phyloP scores from a whole-genome alignment of 2,329 filamentous ascomycete species.

The Trichoderma pleuroti region DNA sequence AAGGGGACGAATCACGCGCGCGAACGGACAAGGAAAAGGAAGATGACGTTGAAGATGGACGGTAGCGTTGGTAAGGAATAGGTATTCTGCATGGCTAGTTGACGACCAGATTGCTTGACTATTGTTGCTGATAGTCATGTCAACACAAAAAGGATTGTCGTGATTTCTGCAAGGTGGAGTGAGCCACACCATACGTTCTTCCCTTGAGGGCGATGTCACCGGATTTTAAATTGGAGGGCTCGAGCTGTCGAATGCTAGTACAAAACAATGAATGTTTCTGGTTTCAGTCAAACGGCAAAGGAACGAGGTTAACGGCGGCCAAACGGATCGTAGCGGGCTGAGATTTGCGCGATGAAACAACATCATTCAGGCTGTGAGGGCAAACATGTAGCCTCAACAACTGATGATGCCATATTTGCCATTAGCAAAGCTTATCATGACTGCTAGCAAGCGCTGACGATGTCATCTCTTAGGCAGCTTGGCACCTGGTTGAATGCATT shows the following conservation, averaged over 20 bases:
- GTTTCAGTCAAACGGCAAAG: background rate
- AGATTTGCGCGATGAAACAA: background rate
- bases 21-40: background rate
- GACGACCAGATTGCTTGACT: background rate
- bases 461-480: background rate
- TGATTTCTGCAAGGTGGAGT: background rate
- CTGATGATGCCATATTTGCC: background rate
- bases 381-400: background rate
- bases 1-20: constrained; percentile 13
- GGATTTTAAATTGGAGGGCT: background rate
- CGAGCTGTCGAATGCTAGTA: background rate
- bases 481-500: background rate
- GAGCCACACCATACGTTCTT: background rate
- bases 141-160: background rate
- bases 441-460: background rate
- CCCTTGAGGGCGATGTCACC: background rate
- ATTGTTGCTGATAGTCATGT: background rate
- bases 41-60: constrained; percentile 4
- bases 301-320: background rate
- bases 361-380: background rate
- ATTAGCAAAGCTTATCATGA: background rate
- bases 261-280: background rate
- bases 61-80: background rate
- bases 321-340: background rate
- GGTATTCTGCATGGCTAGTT: background rate